Base-by-base conservation (phyloP, 2,329 filamentous ascomycete species). In the Colletotrichum salicis region DNA sequence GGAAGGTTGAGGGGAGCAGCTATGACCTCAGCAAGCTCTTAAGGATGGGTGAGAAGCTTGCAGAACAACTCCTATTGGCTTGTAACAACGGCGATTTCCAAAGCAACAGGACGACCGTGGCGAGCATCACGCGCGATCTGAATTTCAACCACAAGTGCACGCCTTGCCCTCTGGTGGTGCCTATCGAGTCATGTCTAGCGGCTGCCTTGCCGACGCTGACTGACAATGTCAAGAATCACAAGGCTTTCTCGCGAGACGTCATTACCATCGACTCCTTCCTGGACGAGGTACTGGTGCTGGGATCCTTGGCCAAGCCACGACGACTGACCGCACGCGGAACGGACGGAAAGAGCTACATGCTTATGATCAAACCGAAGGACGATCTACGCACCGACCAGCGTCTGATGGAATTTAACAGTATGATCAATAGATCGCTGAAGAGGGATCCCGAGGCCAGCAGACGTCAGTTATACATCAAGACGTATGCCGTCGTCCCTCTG, bases 321-420 rank as follows among this genome's bases (percentile, higher is more conserved):
- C 96, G 96, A 76, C 90, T 99, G 66, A 96, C 91, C 19, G 93
- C 96, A 7, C 90, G 94, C 66, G 96, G 96, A 0, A 96, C 94
- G 0, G 95, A 99, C 81, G 96, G 97, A 8, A 93, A 92, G 70
- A 88, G 88, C 22, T 99, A 99, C 80, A 94, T 94, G 74, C 89
- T 99, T 8, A 88, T 99, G 67, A 97, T 97, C 85, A 99, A 99
- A 79, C 97, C 96, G 10, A 98, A 98, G 81, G 96, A 99, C 80
- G 97, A 99, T 80, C 88, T 99, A 29, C 93, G 96, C 62, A 99
- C 97, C 75, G 97, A 99, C 78, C 96, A 98, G 81, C 94, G 96
- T 63, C 90, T 99, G 24, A 99, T 99, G 95, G 97, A 99, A 79
- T 99, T 99, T 86, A 99, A 98, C 80, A 91, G 93, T 57, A 96